Evolutionary conservation across 2,329 filamentous ascomycete genomes (phyloP), one percentile per base, ranked within the genome.

Genomic region (Graphilbum fragrans): DNA sequence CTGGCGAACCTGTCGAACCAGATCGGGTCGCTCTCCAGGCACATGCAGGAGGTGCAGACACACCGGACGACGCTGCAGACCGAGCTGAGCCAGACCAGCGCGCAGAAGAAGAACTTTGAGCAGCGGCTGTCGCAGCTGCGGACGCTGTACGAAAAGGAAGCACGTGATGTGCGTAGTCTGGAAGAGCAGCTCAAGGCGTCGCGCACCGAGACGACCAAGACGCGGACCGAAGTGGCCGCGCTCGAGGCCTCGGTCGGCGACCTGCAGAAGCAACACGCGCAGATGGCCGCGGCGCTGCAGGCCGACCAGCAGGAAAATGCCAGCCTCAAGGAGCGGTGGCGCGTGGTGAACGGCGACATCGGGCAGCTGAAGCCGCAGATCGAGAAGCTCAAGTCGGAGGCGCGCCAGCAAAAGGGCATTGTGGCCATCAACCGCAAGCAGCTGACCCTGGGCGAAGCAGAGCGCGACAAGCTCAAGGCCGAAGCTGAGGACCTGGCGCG

Each of bases 371-470:
- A 87, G 59, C 87, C 88, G 25, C 81, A 90, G 50, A 77, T 98
- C 40, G 92, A 98, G 58, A 96, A 95, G 67, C 72, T 94, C 52
- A 87, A 84, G 58, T 86, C 82, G 12, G 87, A 95, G 52, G 87
- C 87, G 21, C 80, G 92, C 34, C 92, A 96, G 59, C 88, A 96
- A 56, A 96, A 94, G 65, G 92, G 92, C 17, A 70, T 96, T 49
- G 90, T 94, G 23, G 88, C 92, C 35, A 98, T 98, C 64, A 95
- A 95, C 65, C 96, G 93, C 70, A 98, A 98, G 66, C 92, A 98
- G 63, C 68, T 96, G 45, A 77, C 82, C 29, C 95, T 88, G 1
- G 86, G 82, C 43, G 92, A 98, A 60, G 76, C 75, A 37, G 90
- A 96, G 58, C 77, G 85, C 25, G 90, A 96, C 46, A 90, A 86